Evolutionary conservation across 805 yeast species (phyloP), one percentile per base, ranked within the genome.

Genomic region (Barnettozyma wickerhamii): DNA sequence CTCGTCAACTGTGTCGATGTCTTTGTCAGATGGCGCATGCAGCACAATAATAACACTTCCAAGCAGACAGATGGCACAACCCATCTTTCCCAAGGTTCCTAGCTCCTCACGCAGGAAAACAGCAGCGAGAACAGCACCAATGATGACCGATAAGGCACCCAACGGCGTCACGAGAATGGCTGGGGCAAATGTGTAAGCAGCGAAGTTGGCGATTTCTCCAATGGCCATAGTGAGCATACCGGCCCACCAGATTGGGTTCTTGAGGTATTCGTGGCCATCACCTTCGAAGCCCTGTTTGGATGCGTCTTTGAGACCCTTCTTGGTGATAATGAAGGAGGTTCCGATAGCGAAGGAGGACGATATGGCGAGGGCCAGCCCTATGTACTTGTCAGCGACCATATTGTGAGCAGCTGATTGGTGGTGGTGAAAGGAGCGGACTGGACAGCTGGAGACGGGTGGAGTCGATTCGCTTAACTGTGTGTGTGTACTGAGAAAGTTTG

Each of bases 21-120:
- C 95, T 63, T 84, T 85, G 63, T 88, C 96, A n/a, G 89, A 87
- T 19, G 96, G 96, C 21, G 96, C 96, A 58, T 88, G 96, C 44
- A 88, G 66, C 18, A 88, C 89, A 45, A 88, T 89, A 43, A 88
- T 84, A 17, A 88, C 88, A 2, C 95, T 81, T 1, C 96, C 96
- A 58, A 89, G 71, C 38, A 88, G 63, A 59, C 96, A 88, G 40
- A 87, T 84, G 20, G 95, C 95, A 66, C 96, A 89, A 3, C 96
- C 96, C 81, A 89, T 75, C 62, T 82, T 84, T 12, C 96, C 96
- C 53, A 88, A 68, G 9, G 84, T 75, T 2, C 96, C 96, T 45
- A 88, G 73, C 55, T 87, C 93, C 60, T 88, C 96, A 55, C 84
- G 82, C 49, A 88, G 67, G 56, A 88, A 87, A 4, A 88, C 60